phyloP scores from a whole-genome alignment of 306 rosid species.

The Rosa rugosa region DNA sequence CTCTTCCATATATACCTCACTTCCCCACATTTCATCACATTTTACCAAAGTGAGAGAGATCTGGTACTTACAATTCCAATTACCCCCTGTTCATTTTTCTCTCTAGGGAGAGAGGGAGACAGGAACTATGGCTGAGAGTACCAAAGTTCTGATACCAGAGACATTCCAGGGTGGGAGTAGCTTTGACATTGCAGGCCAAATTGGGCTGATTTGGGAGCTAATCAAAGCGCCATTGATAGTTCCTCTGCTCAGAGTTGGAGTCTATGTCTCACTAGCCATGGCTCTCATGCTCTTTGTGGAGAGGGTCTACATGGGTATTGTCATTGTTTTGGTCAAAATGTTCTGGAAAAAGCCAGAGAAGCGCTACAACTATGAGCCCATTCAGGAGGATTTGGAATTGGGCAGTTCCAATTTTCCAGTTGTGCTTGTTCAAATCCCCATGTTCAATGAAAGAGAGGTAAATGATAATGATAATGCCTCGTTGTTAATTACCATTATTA shows the following conservation, averaged over 20 bases:
- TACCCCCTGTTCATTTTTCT: not conserved
- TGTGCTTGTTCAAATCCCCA: conserved; percentile 95
- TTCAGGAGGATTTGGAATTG: conserved; percentile 74
- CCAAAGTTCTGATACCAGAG: conserved; percentile 58
- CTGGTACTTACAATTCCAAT: not conserved
- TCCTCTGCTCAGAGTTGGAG: conserved; percentile 60
- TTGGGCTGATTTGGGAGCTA: conserved; percentile 75
- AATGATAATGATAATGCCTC: not conserved
- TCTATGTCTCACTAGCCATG: conserved; percentile 74
- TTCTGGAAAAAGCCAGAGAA: conserved; percentile 93
- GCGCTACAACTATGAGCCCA: conserved; percentile 59
- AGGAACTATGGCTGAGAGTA: conserved; percentile 54
- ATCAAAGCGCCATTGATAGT: conserved; percentile 90
- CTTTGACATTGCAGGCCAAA: conserved; percentile 53
- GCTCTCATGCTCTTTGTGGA: conserved; percentile 91
- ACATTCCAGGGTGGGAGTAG: conserved; percentile 51
- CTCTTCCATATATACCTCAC: not conserved
- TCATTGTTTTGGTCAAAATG: conserved; percentile 77
- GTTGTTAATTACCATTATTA: not conserved
- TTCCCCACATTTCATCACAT: conserved; percentile 5
- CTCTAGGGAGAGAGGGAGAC: conserved; percentile 10
- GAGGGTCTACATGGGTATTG: conserved; percentile 90
- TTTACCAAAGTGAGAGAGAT: conserved; percentile 15
- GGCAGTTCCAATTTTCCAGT: conserved; percentile 81
- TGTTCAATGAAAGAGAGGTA: conserved; percentile 97